These are phyloP conservation scores for Pyrus bretschneideri DNA, from an alignment of 306 rosid genomes.

Conservation along the genomic window DNA sequence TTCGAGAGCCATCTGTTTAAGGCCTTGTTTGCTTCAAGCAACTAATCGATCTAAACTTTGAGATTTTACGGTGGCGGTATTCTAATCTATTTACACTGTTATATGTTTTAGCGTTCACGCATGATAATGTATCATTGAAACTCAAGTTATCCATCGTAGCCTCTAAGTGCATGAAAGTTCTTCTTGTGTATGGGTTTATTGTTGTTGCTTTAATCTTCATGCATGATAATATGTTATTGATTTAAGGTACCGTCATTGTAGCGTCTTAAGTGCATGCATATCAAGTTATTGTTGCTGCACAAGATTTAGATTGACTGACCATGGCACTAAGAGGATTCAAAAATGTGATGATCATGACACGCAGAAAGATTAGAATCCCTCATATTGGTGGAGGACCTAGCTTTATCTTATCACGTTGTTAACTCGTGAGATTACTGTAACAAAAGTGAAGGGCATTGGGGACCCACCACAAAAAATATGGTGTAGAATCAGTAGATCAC, in stretches of 20 bases:
- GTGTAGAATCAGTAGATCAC: constrained; percentile 16
- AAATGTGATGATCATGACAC: constrained; percentile 4
- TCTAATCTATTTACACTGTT: neutral
- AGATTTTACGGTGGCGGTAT: neutral
- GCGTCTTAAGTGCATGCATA: neutral
- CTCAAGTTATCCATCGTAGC: neutral
- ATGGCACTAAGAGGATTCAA: constrained; percentile 1
- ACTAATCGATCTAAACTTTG: neutral
- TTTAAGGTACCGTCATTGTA: too few relatives aligned
- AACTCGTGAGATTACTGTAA: constrained; percentile 21
- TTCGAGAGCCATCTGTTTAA: constrained; percentile 14
- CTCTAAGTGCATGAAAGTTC: neutral
- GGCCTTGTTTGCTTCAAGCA: constrained; percentile 21
- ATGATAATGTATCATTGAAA: neutral
- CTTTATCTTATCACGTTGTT: constrained; percentile 29
- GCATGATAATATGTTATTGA: too few relatives aligned
- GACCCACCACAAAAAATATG: constrained; percentile 34
- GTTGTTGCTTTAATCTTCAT: too few relatives aligned
- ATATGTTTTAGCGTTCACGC: neutral
- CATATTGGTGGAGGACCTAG: constrained; percentile 13
- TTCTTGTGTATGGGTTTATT: too few relatives aligned
- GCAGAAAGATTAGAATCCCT: constrained; percentile 16
- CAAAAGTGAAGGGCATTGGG: constrained; percentile 35
- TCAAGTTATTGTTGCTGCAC: too few relatives aligned
- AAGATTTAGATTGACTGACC: neutral